A percentile compares a stretch with the other conserved stretches of the same genome.
These are phyloP conservation scores for Millerozyma miso DNA, from an alignment of 805 yeast genomes.

Conservation along the genomic window DNA sequence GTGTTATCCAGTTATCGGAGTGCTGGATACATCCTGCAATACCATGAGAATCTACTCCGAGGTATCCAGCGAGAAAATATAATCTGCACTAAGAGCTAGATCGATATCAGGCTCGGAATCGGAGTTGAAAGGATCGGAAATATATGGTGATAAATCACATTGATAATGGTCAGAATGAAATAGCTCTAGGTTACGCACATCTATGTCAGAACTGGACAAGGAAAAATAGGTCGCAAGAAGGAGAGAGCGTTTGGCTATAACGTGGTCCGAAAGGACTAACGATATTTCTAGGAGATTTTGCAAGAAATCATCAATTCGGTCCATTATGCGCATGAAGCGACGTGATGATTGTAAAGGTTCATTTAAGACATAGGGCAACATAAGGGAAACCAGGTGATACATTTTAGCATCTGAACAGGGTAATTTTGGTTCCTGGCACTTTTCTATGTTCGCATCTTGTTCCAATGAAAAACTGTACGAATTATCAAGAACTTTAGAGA, in stretches of 20 bases:
- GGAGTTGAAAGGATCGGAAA: neutral
- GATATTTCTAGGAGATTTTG: neutral
- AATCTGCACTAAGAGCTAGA: neutral
- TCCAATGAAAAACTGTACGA: too few relatives aligned
- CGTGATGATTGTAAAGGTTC: constrained; percentile 4
- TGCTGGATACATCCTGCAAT: too few relatives aligned
- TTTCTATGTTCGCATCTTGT: too few relatives aligned
- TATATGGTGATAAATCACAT: neutral
- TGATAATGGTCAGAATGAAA: neutral
- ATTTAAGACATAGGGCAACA: constrained; percentile 4
- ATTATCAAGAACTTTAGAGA: constrained; percentile 1
- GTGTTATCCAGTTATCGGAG: too few relatives aligned
- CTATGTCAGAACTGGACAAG: neutral
- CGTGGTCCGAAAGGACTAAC: neutral
- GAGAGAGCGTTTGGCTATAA: neutral
- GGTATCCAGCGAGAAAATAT: too few relatives aligned
- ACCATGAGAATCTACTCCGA: too few relatives aligned
- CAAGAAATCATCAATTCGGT: constrained; percentile 1
- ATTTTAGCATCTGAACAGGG: too few relatives aligned
- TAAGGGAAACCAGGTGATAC: neutral
- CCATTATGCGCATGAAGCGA: neutral
- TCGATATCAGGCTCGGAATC: neutral
- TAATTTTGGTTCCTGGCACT: too few relatives aligned
- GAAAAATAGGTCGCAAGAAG: neutral
- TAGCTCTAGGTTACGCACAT: constrained; percentile 1